Percentiles rank a stretch among this genome's conserved stretches.
Evolutionary conservation across 2,329 filamentous ascomycete species (phyloP).

Genomic region (Ascocoryne sarcoides): DNA sequence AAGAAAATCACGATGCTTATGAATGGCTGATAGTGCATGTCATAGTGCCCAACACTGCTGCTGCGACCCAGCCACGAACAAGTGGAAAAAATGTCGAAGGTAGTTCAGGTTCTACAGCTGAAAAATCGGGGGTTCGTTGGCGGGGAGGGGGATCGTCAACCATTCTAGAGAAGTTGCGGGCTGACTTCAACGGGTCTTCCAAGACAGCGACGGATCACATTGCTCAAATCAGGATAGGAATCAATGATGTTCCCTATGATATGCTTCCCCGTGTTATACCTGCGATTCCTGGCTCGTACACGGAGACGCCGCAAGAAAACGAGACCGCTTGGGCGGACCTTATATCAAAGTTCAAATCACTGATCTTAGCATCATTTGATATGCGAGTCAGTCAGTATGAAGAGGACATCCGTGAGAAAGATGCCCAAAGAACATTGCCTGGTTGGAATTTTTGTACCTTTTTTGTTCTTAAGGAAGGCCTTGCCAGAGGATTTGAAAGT

Average conservation of each 20-base stretch:
- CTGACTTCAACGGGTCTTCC: conserved; percentile 74
- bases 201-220: conserved; percentile 71
- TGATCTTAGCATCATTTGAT: conserved; percentile 87
- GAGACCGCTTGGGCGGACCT: conserved; percentile 78
- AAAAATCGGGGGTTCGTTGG: conserved; percentile 68
- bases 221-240: conserved; percentile 72
- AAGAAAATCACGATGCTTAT: conserved; percentile 92
- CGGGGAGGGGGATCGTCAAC: conserved; percentile 69
- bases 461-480: conserved; percentile 92
- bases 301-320: conserved; percentile 67
- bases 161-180: conserved; percentile 78
- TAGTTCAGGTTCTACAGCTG: conserved; percentile 46
- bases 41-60: conserved; percentile 75
- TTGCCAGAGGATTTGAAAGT: conserved; percentile 90
- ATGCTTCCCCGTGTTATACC: conserved; percentile 53
- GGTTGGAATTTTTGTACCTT: conserved; percentile 99
- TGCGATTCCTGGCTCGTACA: conserved; percentile 53
- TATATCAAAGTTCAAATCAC: conserved; percentile 74
- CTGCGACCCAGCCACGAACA: conserved; percentile 66
- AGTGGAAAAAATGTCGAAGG: conserved; percentile 41
- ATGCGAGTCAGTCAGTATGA: conserved; percentile 88
- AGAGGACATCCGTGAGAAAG: conserved; percentile 92
- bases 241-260: conserved; percentile 60
- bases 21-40: conserved; percentile 95
- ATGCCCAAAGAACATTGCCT: conserved; percentile 74